Conservation (phyloP, 2,329 filamentous ascomycete species). For the Clonostachys byssicola region DNA sequence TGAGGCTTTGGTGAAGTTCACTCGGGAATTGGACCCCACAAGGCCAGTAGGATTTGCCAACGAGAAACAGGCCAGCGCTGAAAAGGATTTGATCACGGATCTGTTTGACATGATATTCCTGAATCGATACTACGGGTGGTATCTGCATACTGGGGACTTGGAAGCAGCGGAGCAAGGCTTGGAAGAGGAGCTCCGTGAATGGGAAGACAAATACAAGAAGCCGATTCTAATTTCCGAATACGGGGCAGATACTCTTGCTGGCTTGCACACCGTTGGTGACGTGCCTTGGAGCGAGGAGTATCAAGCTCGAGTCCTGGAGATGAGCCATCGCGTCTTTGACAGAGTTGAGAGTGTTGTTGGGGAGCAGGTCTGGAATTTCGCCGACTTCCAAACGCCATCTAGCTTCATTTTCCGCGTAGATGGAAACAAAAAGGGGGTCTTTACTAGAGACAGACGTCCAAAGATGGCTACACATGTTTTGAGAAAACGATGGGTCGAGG, state of each 20-base stretch:
- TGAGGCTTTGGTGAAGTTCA: slow-evolving; percentile 11
- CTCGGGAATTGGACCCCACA: slow-evolving; percentile 14
- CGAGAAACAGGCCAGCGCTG: slow-evolving; percentile 4
- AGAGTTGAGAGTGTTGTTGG: slow-evolving; percentile 14
- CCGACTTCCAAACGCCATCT: slow-evolving; percentile 13
- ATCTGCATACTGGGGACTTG: slow-evolving; percentile 12
- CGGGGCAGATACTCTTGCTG: slow-evolving; percentile 17
- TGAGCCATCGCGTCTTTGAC: slow-evolving; percentile 22
- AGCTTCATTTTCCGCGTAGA: slow-evolving; percentile 9
- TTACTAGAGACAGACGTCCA: slow-evolving; percentile 12
- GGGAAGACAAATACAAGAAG: slow-evolving; percentile 15
- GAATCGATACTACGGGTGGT: slow-evolving; percentile 21
- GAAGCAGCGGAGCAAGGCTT: slow-evolving; percentile 12
- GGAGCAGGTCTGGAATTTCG: slow-evolving; percentile 19
- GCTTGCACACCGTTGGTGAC: slow-evolving; percentile 14
- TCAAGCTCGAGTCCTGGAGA: slow-evolving; percentile 13
- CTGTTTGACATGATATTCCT: slow-evolving; percentile 18
- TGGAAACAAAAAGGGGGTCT: slow-evolving; percentile 17
- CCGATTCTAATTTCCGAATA: slow-evolving; percentile 22
- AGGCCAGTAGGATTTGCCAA: slow-evolving; percentile 17
- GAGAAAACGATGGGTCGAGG: slow-evolving; percentile 9
- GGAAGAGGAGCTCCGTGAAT: slow-evolving; percentile 12
- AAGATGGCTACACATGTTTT: slow-evolving; percentile 9
- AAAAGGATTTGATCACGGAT: slow-evolving; percentile 12
- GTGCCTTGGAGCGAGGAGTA: slow-evolving; percentile 21